phyloP scores from a whole-genome alignment of 345 rosid species.

The Hypericum androsaemum region DNA sequence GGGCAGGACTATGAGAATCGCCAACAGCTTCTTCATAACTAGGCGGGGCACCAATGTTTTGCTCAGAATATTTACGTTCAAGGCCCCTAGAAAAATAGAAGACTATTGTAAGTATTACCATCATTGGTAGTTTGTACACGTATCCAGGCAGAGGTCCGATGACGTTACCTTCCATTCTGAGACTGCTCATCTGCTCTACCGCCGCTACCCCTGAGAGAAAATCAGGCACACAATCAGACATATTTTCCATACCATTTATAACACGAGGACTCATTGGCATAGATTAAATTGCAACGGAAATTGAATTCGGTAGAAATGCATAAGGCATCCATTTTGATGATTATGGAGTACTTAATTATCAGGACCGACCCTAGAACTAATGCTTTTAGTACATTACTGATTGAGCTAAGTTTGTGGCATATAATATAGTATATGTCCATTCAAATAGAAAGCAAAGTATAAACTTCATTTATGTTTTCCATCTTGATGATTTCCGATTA shows the following conservation, averaged over 20 bases:
- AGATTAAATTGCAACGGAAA: background rate
- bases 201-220: slow-evolving; percentile 46
- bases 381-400: too few species aligned
- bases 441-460: too few species aligned
- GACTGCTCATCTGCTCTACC: slow-evolving; percentile 57
- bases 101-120: background rate
- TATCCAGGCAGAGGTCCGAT: slow-evolving; percentile 15
- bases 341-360: too few species aligned
- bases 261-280: background rate
- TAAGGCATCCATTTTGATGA: too few species aligned
- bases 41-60: slow-evolving; percentile 77
- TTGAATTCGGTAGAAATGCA: background rate
- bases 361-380: too few species aligned
- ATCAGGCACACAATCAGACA: slow-evolving; percentile 7
- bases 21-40: slow-evolving; percentile 78
- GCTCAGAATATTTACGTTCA: slow-evolving; percentile 76
- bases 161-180: slow-evolving; percentile 62
- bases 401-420: too few species aligned
- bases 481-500: too few species aligned
- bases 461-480: too few species aligned
- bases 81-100: slow-evolving; percentile 24
- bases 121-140: too few species aligned
- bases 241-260: slow-evolving; percentile 8
- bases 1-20: slow-evolving; percentile 66
- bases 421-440: too few species aligned